Evolutionary conservation across 2,329 filamentous ascomycete genomes (phyloP).

Genomic region (Coleophoma crateriformis): DNA sequence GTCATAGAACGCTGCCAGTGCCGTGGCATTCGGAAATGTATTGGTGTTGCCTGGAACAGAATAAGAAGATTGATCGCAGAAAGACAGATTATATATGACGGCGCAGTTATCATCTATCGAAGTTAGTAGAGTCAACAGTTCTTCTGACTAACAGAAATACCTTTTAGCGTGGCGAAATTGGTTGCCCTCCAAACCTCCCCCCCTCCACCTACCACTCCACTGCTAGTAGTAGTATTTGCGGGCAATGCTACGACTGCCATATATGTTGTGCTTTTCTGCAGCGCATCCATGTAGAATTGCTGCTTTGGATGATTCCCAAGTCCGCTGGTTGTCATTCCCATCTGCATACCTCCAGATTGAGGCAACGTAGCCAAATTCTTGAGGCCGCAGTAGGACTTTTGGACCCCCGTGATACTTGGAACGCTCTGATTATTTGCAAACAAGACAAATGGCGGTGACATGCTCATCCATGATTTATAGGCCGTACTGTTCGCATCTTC

Average conservation of each 20-base stretch:
- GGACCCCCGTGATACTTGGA: slow-evolving; percentile 59
- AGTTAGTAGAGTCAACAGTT: slow-evolving; percentile 7
- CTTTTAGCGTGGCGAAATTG: slow-evolving; percentile 71
- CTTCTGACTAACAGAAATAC: slow-evolving; percentile 40
- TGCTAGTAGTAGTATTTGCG: slow-evolving; percentile 46
- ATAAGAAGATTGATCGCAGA: slow-evolving; percentile 86
- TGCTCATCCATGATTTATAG: slow-evolving; percentile 46
- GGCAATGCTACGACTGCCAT: slow-evolving; percentile 64
- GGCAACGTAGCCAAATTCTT: slow-evolving; percentile 58
- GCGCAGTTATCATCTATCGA: slow-evolving; percentile 70
- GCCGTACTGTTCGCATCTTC: slow-evolving; percentile 38
- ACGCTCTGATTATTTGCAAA: slow-evolving; percentile 65
- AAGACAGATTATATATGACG: slow-evolving; percentile 78
- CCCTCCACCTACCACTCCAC: slow-evolving; percentile 60
- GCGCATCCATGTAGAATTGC: slow-evolving; percentile 76
- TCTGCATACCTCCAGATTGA: slow-evolving; percentile 44
- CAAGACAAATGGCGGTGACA: slow-evolving; percentile 66
- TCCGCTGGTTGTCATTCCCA: slow-evolving; percentile 65
- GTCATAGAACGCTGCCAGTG: slow-evolving; percentile 73
- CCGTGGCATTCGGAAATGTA: slow-evolving; percentile 51
- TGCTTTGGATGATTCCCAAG: slow-evolving; percentile 68
- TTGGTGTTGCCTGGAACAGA: slow-evolving; percentile 77
- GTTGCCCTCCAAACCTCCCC: slow-evolving; percentile 68
- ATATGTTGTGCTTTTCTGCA: slow-evolving; percentile 70
- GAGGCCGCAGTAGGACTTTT: slow-evolving; percentile 79